Conservation (phyloP, 1,284 basidiomycete genomes). For the Papiliotrema flavescens region DNA sequence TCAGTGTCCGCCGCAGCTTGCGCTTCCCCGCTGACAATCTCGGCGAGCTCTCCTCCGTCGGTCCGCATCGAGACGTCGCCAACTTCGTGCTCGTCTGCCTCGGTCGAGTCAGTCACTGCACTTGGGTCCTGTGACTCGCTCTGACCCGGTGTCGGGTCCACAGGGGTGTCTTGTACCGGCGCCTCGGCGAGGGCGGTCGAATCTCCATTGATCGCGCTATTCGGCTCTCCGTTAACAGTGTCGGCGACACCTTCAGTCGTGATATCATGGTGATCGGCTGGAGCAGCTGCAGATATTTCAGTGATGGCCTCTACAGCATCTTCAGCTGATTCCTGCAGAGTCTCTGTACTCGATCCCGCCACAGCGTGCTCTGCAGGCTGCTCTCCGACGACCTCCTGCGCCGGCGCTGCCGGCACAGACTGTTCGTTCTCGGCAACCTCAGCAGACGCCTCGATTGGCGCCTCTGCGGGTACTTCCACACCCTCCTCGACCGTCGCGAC, state of each 20-base stretch:
- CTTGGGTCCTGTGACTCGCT: neutral
- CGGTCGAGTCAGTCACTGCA: neutral
- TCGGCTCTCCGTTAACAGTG: too few species aligned
- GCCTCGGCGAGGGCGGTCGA: too few species aligned
- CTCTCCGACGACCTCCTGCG: too few species aligned
- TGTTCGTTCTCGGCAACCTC: too few species aligned
- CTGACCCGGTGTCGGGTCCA: too few species aligned
- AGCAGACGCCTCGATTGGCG: too few species aligned
- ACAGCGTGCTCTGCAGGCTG: too few species aligned
- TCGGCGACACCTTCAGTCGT: neutral
- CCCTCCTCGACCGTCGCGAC: constrained; percentile 6
- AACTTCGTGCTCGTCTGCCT: constrained; percentile 1
- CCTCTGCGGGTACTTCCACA: constrained; percentile 4
- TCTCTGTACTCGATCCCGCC: too few species aligned
- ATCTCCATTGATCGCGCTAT: too few species aligned
- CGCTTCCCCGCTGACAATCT: neutral
- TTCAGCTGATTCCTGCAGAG: neutral
- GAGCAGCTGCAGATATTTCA: neutral
- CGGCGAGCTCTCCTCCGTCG: constrained; percentile 12
- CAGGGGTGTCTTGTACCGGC: too few species aligned
- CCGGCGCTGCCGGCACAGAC: too few species aligned
- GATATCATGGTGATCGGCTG: neutral
- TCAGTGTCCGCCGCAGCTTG: neutral
- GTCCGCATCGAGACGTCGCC: constrained; percentile 37
- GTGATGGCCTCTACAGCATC: neutral